These are phyloP conservation scores for Myxozyma sirexii DNA, from an alignment of 805 yeast genomes.

Conservation along the genomic window DNA sequence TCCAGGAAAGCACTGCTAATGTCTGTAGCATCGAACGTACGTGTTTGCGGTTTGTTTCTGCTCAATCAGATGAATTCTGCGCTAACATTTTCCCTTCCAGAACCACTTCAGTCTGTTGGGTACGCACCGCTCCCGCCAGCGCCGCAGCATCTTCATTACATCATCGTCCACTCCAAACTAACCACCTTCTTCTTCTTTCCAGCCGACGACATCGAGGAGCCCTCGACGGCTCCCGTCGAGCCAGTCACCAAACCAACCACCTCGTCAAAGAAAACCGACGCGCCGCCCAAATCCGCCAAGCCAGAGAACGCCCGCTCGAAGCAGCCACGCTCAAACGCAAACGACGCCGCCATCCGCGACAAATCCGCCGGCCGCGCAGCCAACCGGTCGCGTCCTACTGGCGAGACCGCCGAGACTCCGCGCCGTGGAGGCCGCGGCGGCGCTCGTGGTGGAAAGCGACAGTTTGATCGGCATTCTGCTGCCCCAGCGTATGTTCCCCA, in stretches of 20 bases:
- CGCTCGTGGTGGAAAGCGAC: constrained; percentile 18
- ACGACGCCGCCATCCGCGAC: constrained; percentile 77
- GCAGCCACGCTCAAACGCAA: constrained; percentile 65
- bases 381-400: constrained; percentile 36
- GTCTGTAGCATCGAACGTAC: constrained; percentile 29
- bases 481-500: constrained; percentile 24
- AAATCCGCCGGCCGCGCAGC: constrained; percentile 64
- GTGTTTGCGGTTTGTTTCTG: not conserved
- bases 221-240: constrained; percentile 47
- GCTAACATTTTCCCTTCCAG: constrained; percentile 2
- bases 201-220: constrained; percentile 85
- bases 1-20: no score
- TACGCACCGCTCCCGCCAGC: constrained; percentile 3
- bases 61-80: not conserved
- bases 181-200: not conserved
- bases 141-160: not conserved
- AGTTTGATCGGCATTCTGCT: constrained; percentile 72
- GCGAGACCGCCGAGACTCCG: constrained; percentile 27
- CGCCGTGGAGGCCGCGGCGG: constrained; percentile 32
- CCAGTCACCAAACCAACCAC: constrained; percentile 65
- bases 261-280: constrained; percentile 80
- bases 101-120: constrained; percentile 32
- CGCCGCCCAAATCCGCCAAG: constrained; percentile 78
- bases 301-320: constrained; percentile 59
- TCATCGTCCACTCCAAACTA: not conserved